phyloP scores from a whole-genome alignment of 495 filamentous ascomycete genomes.

The Trichoderma gamsii region DNA sequence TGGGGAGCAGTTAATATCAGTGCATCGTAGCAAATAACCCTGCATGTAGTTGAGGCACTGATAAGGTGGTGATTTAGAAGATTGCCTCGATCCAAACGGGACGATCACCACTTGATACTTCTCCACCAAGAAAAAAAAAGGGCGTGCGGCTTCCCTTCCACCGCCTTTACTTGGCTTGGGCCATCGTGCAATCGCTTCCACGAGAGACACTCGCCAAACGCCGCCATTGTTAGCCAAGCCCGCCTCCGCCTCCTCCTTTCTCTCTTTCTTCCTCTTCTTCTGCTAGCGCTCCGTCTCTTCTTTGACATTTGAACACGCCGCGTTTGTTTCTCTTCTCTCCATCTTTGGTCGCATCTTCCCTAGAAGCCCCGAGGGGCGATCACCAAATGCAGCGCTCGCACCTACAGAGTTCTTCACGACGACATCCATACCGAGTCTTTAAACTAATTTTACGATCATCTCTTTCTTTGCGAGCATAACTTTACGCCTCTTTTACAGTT shows the following conservation, averaged over 20 bases:
- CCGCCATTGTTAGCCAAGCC: not conserved
- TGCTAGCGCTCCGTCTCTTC: not conserved
- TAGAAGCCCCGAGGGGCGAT: slow-evolving; percentile 3
- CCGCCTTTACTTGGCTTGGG: not conserved
- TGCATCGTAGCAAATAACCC: no score
- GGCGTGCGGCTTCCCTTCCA: no score
- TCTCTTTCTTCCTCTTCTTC: not conserved
- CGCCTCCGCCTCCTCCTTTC: not conserved
- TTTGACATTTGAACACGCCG: not conserved
- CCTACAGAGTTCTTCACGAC: not conserved
- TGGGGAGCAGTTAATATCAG: no score
- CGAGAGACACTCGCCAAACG: not conserved
- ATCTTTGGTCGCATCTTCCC: not conserved
- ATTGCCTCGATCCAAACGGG: no score
- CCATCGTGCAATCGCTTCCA: not conserved
- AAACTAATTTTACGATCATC: no score
- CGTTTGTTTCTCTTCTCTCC: not conserved
- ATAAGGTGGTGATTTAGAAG: no score
- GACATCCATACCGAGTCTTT: not conserved
- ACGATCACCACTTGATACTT: not conserved
- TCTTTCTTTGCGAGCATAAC: not conserved
- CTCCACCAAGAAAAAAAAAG: not conserved
- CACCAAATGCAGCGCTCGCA: not conserved
- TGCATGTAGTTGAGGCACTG: no score
- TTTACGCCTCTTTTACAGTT: not conserved